Base-by-base conservation (phyloP, 2,329 filamentous ascomycete species). In the Scedosporium aurantiacum region DNA sequence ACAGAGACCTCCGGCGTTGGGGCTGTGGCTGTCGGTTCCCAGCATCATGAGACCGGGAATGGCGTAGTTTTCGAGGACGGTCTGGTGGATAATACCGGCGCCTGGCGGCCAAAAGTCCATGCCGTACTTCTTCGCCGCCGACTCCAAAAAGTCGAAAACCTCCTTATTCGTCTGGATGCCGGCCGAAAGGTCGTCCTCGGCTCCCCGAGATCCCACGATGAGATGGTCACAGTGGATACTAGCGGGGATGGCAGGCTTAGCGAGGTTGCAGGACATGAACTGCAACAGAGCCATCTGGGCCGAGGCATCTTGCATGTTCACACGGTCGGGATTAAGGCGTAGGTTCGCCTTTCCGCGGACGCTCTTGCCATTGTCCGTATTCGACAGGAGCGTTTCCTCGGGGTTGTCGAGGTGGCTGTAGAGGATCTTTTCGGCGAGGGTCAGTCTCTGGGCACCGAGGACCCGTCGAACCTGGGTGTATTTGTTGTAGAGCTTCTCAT, bases 181-280 rank as follows among this genome's bases (percentile, higher is more conserved):
- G 37, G 87, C 84, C 28, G 88, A 84, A 64, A 99, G 77, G 76
- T 99, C 94, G 25, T 85, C 83, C 68, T 93, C 87, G 41, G 93
- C 94, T 63, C 94, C 94, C 71, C 87, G 89, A 75, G 95, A 88
- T 62, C 93, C 94, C 32, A 97, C 93, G 76, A 99, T 97, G 86
- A 99, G 87, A 75, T 99, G 94, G 78, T 99, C 94, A 76, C 94
- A 99, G 78, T 99, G 94, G 68, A 97, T 97, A 73, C 92, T 97
- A 57, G 94, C 93, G 10, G 94, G 94, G 58, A 99, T 93, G 8
- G 92, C 92, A 2, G 94, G 96, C 63, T 85, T 85, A 28, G 88
- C 89, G 60, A 99, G 82, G 61, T 91, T 90, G 75, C 94, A 99
- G 28, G 90, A 90, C 93, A 99, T 99, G 81, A 99, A 99, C 76